Conservation (phyloP, 495 filamentous ascomycete genomes). For the Wilcoxina mikolae region DNA sequence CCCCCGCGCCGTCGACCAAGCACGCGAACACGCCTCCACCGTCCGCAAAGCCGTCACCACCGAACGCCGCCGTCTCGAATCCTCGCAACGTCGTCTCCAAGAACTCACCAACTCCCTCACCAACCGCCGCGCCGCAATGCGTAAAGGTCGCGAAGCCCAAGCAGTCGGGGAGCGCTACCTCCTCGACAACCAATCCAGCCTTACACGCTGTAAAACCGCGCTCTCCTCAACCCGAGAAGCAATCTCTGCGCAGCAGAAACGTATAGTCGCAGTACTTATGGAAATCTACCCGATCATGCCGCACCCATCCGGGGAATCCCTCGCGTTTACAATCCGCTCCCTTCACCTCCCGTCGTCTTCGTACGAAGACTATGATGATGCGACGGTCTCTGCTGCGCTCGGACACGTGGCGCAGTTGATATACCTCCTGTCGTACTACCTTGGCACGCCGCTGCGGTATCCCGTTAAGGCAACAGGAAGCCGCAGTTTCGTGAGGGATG, state of each 20-base stretch:
- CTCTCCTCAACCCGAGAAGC: slow-evolving; percentile 46
- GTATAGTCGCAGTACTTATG: slow-evolving; percentile 71
- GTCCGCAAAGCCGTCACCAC: slow-evolving; percentile 33
- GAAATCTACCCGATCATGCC: slow-evolving; percentile 60
- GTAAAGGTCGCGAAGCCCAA: slow-evolving; percentile 44
- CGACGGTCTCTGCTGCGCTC: slow-evolving; percentile 62
- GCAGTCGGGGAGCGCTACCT: slow-evolving; percentile 42
- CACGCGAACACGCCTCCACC: slow-evolving; percentile 15
- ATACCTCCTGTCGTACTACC: slow-evolving; percentile 66
- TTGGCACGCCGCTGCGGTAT: slow-evolving; percentile 66
- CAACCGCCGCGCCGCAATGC: slow-evolving; percentile 51
- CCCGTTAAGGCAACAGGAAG: slow-evolving; percentile 58
- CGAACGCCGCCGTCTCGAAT: slow-evolving; percentile 47
- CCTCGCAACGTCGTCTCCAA: slow-evolving; percentile 40
- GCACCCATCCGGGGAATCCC: slow-evolving; percentile 49
- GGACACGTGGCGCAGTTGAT: slow-evolving; percentile 67
- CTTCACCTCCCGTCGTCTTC: slow-evolving; percentile 53
- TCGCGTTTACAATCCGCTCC: slow-evolving; percentile 65
- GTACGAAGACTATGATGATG: slow-evolving; percentile 41
- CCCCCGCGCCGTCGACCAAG: slow-evolving; percentile 26
- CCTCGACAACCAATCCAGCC: slow-evolving; percentile 24
- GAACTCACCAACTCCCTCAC: slow-evolving; percentile 53
- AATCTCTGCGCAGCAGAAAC: slow-evolving; percentile 63
- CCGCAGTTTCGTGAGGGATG: slow-evolving; percentile 62
- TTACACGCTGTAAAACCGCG: slow-evolving; percentile 47